Base-by-base conservation (phyloP, 208 protist species). In the Strigomonas galati region DNA sequence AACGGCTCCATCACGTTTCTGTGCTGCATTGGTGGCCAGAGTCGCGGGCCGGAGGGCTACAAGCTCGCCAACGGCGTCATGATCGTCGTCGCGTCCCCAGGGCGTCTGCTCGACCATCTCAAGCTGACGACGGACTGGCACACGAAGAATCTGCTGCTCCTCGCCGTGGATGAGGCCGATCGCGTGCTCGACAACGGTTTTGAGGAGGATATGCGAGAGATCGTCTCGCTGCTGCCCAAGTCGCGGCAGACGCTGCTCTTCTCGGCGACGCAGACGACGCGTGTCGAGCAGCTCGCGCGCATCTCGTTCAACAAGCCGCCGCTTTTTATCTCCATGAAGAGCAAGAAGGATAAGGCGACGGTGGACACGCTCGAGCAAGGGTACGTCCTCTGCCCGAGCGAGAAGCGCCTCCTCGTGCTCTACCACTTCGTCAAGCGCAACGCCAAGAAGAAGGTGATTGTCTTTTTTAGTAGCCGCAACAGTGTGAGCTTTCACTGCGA, bases 361-460 rank as follows among this genome's bases (percentile, higher is more conserved):
- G 94, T 97, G 31, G 94, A 97, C 70, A 98, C 91, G 37, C 78
- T 99, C 17, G 93, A 98, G 71, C 97, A 99, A 82, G 98, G 98
- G 55, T 99, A 99, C 83, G 96, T 99, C 2, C 85, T 99, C 19
- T 98, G 97, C 78, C 80, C 92, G 17, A 87, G 85, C 32, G 93
- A 99, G 65, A 74, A 94, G 66, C 91, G 98, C 21, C 98, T 99
- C 32, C 84, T 99, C 23, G 92, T 99, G 19, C 87, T 99, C 0
- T 99, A 99, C 81, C 98, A 99, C 40, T 99, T 99, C 82, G 84
- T 99, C 6, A 99, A 99, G 81, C 98, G 98, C 68, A 98, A 99
- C 79, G 44, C 95, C 30, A 97, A 98, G 69, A 98, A 99, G 78
- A 97, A 98, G 76, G 82, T 99, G 31, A 99, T 99, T 74, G 98